Base-by-base conservation (phyloP, 805 yeast genomes). In the Scheffersomyces lignosus region DNA sequence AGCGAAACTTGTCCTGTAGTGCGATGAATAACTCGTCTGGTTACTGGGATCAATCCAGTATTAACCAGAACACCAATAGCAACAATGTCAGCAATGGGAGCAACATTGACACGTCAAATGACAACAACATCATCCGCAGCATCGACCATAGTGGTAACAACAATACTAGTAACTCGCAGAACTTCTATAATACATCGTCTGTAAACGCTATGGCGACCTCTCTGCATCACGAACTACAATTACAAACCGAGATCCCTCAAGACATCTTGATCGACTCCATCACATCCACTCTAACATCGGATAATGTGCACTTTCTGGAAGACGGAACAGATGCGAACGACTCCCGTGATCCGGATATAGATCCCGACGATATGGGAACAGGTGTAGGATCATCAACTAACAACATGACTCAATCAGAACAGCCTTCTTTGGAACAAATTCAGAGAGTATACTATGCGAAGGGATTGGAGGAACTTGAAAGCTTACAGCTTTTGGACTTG, bases 401-500 rank as follows among this genome's bases (percentile, higher is more conserved):
- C 4, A n/a, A n/a, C n/a, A n/a, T n/a, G n/a, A n/a, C n/a, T n/a
- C 24, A 20, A 20, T 20, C 24, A 7, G 60, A 56, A 8, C 70
- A 65, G 36, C 71, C 71, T 2, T 58, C 65, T 14, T 41, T 64
- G 27, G 75, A 69, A 41, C 70, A 66, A 38, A 51, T 65, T 0
- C 73, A 67, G 41, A 41, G 60, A n/a, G 62, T 62, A 1, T 69
- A 64, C 47, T 70, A 70, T 36, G 33, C 53, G 2, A 58, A 54
- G 45, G 87, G 85, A 0, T 56, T 81, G 3, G 70, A 71, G 37
- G 78, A 75, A 32, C 57, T 81, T 37, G 89, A 83, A 40, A 56
- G 63, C 9, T 52, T 66, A 20, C 87, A 85, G 9, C 56, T 87
- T 13, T 67, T 78, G 0, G 96, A 93, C 53, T 72, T 91, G 7